Base-by-base conservation (phyloP, 2,329 filamentous ascomycete species). In the Calonectria crousiana region DNA sequence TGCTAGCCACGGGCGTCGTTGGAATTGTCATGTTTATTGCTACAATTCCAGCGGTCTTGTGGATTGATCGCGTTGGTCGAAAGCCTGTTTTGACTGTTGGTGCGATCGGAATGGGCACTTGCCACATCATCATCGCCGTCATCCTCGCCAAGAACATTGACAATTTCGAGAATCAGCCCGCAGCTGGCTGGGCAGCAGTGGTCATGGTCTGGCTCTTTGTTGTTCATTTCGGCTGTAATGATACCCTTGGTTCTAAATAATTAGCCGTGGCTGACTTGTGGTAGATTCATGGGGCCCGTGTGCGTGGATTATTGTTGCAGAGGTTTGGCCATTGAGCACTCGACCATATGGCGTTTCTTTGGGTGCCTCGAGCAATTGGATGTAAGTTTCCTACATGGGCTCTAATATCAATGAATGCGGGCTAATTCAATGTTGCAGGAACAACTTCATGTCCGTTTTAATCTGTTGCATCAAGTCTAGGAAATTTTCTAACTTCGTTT, bases 171-270 rank as follows among this genome's bases (percentile, higher is more conserved):
- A 81, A 85, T 0, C 89, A 95, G 74, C 78, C 83, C 9, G 90
- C 89, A 0, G 92, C 93, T 0, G 93, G 93, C 1, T 95, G 94
- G 94, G 93, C 93, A 0, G 92, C 89, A 8, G 87, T 89, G 2
- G 85, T 82, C 67, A 93, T 94, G 90, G 91, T 94, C 11, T 95
- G 93, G 93, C 87, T 95, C 0, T 95, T 94, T 76, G 91, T 94
- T 34, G 86, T 94, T 36, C 90, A 94, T 83, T 95, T 95, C 79
- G 94, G 92, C 36, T 95, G 78, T 79, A 49, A 65, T 74, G 73
- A 2, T 38, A 44, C 18, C n/a, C 9, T 53, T 18, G 20, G 3
- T 11, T 6, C 1, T 3, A 0, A 9, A 0, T 3, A 2, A 10
- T 20, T 52, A 2, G 13, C 34, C 4, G 5, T 18, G 38, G 23